These are phyloP conservation scores for Croton laevigatus DNA, from an alignment of 441 rosid species.

Conservation along the genomic window DNA sequence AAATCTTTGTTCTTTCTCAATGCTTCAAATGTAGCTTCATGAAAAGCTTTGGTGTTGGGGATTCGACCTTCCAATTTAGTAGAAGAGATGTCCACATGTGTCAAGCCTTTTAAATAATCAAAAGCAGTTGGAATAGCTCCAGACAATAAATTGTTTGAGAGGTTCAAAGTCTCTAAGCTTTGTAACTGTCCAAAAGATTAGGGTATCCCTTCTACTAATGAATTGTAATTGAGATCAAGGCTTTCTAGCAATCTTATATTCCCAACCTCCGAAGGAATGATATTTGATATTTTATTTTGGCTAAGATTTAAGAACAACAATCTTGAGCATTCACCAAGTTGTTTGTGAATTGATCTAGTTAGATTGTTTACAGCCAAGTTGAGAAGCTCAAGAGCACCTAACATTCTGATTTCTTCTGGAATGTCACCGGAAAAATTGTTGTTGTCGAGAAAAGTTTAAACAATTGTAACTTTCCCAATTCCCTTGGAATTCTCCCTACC, in stretches of 20 bases:
- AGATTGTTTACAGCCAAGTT: conserved; percentile 38
- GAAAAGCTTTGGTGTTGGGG: not conserved
- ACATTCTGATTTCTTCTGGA: conserved; percentile 28
- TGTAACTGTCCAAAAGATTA: too few species aligned
- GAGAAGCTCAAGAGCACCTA: conserved; percentile 20
- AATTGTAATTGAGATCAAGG: too few species aligned
- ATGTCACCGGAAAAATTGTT: conserved; percentile 34
- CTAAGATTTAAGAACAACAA: too few species aligned
- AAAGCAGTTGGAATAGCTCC: too few species aligned
- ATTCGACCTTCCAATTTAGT: not conserved
- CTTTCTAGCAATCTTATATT: too few species aligned
- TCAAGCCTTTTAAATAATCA: not conserved
- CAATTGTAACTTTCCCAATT: too few species aligned
- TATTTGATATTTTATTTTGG: too few species aligned
- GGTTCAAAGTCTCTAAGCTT: too few species aligned
- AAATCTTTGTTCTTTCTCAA: not conserved
- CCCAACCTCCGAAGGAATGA: too few species aligned
- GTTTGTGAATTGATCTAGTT: conserved; percentile 28
- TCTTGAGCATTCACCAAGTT: conserved; percentile 30
- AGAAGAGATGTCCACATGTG: not conserved
- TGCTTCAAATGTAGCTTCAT: not conserved
- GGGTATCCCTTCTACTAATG: too few species aligned
- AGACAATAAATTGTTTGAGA: too few species aligned
- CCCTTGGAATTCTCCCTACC: too few species aligned
- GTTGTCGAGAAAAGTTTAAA: conserved; percentile 26